Base-by-base conservation (phyloP, 768 basidiomycete genomes). In the Kwoniella pini region DNA sequence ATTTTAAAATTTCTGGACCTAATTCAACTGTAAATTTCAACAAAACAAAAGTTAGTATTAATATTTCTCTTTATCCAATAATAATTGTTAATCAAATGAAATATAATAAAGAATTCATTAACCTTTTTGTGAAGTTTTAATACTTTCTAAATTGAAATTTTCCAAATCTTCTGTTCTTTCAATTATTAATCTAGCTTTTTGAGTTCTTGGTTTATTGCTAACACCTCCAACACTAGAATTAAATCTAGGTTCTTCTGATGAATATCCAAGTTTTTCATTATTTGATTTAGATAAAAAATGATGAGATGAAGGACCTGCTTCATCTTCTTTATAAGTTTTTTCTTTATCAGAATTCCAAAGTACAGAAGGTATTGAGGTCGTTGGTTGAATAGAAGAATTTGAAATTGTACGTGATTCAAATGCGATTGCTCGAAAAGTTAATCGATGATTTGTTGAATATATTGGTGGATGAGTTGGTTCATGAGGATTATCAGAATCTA, bases 381-480 rank as follows among this genome's bases (percentile, higher is more conserved):
- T 15, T 7, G 33, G 33, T 36, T 36, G 7, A 36, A 7, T 15
- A 7, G 33, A 7, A 15, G 33, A 15, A 15, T 42, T 42, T 17
- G 19, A 9, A 19, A 6, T 42, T 17, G 40, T 17, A 24, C 57
- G 57, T n/a, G 59, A 44, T 40, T 61, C 42, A 17, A 61, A 38
- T 3, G 52, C 54, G 22, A 61, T 26, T 6, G 48, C 59, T 36
- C 58, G 56, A 50, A 72, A 69, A 6, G 62, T 55, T 36, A 72
- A 19, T 19, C 67, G 59, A 9, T 60, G 54, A 4, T 57, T 60
- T 28, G 68, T 64, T 9, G 60, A 43, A 52, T 67, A 46, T 13
- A 69, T 17, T 9, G 70, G 70, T 19, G 68, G 67, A 54, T 68
- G 70, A n/a, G 67, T 63, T 15, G 70, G 67, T 27, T 58, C 28